Evolutionary conservation across 2,329 filamentous ascomycete species (phyloP).

Genomic region (Leptographium lundbergii): DNA sequence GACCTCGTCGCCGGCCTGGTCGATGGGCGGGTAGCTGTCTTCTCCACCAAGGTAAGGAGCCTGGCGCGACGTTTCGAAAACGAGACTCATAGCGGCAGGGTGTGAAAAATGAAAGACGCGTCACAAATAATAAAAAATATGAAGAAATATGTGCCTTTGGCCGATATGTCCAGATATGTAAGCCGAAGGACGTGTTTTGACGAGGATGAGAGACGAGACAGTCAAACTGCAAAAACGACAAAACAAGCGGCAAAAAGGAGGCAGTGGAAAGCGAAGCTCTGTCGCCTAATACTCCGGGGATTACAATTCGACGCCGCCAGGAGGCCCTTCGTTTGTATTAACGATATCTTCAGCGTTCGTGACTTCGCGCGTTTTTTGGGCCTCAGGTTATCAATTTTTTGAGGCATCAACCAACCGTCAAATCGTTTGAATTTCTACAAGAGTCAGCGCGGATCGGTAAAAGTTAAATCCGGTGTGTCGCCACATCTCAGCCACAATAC

Average conservation of each 20-base stretch:
- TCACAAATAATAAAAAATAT: background rate
- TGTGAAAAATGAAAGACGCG: background rate
- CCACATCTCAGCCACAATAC: background rate
- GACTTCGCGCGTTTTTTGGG: background rate
- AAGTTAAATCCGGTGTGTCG: background rate
- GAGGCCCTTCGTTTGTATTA: background rate
- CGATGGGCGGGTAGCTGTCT: constrained; percentile 14
- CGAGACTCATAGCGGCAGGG: constrained; percentile 12
- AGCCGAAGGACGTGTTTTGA: background rate
- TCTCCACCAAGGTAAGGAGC: constrained; percentile 10
- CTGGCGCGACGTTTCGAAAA: constrained; percentile 11
- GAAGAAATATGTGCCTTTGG: background rate
- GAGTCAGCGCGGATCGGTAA: background rate
- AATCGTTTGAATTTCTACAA: too few species aligned
- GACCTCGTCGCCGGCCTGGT: constrained; percentile 12
- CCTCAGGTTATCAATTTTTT: background rate
- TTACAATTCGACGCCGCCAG: too few species aligned
- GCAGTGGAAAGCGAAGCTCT: too few species aligned
- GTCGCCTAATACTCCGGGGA: too few species aligned
- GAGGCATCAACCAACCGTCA: background rate
- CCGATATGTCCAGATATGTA: background rate
- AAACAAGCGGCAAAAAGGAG: too few species aligned
- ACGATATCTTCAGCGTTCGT: too few species aligned
- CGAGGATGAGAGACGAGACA: background rate
- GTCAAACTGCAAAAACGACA: too few species aligned